A percentile compares a stretch with the other conserved stretches of the same genome.
Evolutionary conservation across 768 basidiomycete species (phyloP).

Genomic region (Hydnum rufescens): DNA sequence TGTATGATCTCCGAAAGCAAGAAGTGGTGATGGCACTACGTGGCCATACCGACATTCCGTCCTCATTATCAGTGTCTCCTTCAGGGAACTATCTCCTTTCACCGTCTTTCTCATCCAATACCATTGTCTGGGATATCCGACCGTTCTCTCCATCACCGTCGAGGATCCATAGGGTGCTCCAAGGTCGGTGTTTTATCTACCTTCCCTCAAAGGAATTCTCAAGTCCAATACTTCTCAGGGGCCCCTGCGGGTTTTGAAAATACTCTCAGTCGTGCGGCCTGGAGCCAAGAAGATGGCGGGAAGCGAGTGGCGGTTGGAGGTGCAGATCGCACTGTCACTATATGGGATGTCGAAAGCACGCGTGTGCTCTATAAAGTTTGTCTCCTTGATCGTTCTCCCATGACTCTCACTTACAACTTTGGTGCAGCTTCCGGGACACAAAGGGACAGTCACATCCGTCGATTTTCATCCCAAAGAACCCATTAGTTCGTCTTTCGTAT

Average conservation of each 20-base stretch:
- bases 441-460: conserved; percentile 86
- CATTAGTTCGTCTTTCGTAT: conserved; percentile 41
- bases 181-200: conserved; percentile 1
- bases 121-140: conserved; percentile 78
- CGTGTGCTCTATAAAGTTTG: conserved; percentile 60
- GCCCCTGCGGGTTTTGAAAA: conserved; percentile 92
- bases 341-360: conserved; percentile 71
- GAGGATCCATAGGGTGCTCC: conserved; percentile 56
- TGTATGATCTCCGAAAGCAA: conserved; percentile 77
- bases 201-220: not conserved
- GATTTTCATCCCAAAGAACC: conserved; percentile 95
- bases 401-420: not conserved
- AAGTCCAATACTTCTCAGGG: conserved; percentile 35
- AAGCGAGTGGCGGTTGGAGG: conserved; percentile 72
- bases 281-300: conserved; percentile 76
- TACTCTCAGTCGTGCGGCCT: conserved; percentile 60
- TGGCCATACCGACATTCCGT: conserved; percentile 85
- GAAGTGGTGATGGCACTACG: conserved; percentile 59
- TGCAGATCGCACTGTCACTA: conserved; percentile 68
- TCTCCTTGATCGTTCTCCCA: not conserved
- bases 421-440: conserved; percentile 74
- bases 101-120: conserved; percentile 75
- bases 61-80: conserved; percentile 82
- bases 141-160: conserved; percentile 80
- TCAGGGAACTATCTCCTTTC: conserved; percentile 75